These are phyloP conservation scores for Cyberlindnera galapagoensis DNA, from an alignment of 805 yeast species.

Conservation along the genomic window DNA sequence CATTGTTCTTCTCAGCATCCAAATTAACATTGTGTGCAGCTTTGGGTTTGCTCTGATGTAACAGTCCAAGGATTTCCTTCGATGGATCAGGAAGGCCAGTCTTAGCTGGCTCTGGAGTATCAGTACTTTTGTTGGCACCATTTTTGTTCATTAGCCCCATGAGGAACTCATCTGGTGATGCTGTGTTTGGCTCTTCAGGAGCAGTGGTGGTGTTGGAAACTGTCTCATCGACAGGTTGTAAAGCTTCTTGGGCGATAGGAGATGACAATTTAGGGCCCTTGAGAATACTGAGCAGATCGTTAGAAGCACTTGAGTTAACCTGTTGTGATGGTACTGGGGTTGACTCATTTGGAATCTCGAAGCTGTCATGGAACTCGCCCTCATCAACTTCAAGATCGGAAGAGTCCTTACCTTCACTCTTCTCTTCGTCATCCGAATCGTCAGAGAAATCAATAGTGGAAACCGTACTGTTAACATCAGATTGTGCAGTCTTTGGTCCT, in stretches of 20 bases:
- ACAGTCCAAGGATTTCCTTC: too few species aligned
- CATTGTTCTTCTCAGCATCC: too few species aligned
- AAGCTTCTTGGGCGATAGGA: too few species aligned
- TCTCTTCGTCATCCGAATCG: constrained; percentile 9
- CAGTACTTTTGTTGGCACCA: too few species aligned
- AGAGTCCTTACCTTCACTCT: constrained; percentile 2
- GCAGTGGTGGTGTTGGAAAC: too few species aligned
- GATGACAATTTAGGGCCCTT: too few species aligned
- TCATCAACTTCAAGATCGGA: constrained; percentile 5
- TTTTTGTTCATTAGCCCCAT: too few species aligned
- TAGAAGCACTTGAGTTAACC: constrained; percentile 6
- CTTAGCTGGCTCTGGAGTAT: too few species aligned
- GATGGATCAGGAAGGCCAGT: too few species aligned
- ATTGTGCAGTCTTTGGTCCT: constrained; percentile 1
- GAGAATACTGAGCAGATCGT: constrained; percentile 9
- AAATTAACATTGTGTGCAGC: too few species aligned
- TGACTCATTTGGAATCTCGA: constrained; percentile 1
- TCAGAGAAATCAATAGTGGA: constrained; percentile 20
- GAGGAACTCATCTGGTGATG: constrained; percentile 1
- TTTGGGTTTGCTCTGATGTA: too few species aligned
- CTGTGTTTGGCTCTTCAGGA: constrained; percentile 3
- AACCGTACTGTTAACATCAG: constrained; percentile 8
- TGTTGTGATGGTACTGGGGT: constrained; percentile 16
- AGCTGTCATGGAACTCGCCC: constrained; percentile 2
- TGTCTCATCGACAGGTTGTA: too few species aligned